A percentile compares a stretch with the other conserved stretches of the same genome.
These are phyloP conservation scores for Phanerochaete sordida DNA, from an alignment of 768 basidiomycete genomes.

Conservation along the genomic window DNA sequence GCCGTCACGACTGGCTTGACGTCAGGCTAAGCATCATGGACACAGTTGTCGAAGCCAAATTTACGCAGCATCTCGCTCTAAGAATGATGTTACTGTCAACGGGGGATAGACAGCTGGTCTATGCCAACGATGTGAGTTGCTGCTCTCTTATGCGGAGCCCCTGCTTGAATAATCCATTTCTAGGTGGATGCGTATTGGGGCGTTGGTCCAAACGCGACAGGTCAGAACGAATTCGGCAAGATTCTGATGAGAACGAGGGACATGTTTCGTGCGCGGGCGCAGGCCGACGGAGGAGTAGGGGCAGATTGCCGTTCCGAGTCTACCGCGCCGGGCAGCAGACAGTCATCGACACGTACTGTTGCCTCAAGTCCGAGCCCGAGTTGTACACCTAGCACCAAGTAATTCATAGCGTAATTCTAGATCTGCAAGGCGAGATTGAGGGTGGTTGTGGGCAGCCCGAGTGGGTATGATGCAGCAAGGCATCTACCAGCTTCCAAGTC, in stretches of 20 bases:
- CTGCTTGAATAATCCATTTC: not conserved
- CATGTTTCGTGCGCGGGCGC: slow-evolving; percentile 37
- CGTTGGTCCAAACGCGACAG: slow-evolving; percentile 56
- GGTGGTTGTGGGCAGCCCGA: too few species aligned
- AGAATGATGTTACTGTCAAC: slow-evolving; percentile 58
- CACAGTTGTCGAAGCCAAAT: slow-evolving; percentile 54
- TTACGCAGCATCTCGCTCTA: slow-evolving; percentile 64
- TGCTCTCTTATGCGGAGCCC: not conserved
- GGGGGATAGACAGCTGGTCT: slow-evolving; percentile 62
- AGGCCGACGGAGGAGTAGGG: not conserved
- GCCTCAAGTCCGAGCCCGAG: too few species aligned
- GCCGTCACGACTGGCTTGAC: slow-evolving; percentile 63
- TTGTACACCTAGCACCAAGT: too few species aligned
- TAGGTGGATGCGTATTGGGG: slow-evolving; percentile 69
- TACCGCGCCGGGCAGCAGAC: too few species aligned
- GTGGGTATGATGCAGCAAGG: too few species aligned
- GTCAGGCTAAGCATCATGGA: slow-evolving; percentile 61
- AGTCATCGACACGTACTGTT: too few species aligned
- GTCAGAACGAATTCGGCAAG: slow-evolving; percentile 73
- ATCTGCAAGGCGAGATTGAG: too few species aligned
- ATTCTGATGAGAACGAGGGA: slow-evolving; percentile 59
- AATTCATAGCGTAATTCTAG: too few species aligned
- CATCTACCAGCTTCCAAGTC: too few species aligned
- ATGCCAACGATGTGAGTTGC: slow-evolving; percentile 38
- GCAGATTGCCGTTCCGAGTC: too few species aligned